These are phyloP conservation scores for Glarea lozoyensis DNA, from an alignment of 495 filamentous ascomycete genomes.

Conservation along the genomic window DNA sequence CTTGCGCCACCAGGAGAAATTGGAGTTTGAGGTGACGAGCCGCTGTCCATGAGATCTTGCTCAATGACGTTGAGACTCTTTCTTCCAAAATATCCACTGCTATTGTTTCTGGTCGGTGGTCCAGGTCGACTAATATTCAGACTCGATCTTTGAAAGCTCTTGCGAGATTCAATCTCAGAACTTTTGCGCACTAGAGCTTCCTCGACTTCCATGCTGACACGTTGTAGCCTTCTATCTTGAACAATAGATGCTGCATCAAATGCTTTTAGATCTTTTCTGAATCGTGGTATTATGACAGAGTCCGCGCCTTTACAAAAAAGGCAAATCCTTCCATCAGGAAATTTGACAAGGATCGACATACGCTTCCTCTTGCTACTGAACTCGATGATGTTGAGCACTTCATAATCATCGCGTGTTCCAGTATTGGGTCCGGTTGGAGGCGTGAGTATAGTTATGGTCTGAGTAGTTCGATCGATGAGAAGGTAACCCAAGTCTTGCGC, in stretches of 20 bases:
- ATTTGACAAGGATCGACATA: conserved; percentile 83
- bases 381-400: conserved; percentile 84
- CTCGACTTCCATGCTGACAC: too few relatives aligned
- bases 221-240: neutral
- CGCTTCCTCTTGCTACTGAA: conserved; percentile 85
- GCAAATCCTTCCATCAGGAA: conserved; percentile 75
- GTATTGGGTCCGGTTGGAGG: conserved; percentile 9
- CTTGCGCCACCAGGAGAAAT: too few relatives aligned
- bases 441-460: conserved; percentile 34
- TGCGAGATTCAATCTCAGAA: neutral
- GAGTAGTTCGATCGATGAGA: conserved; percentile 53
- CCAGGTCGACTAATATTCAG: neutral
- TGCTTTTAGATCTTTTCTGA: conserved; percentile 63
- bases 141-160: neutral
- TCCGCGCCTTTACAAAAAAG: conserved; percentile 89
- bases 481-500: conserved; percentile 80
- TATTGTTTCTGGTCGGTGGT: too few relatives aligned
- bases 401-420: conserved; percentile 48
- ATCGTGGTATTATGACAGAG: conserved; percentile 59
- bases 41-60: too few relatives aligned
- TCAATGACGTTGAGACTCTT: too few relatives aligned
- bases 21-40: too few relatives aligned
- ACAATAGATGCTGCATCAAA: conserved; percentile 50
- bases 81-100: too few relatives aligned
- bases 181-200: neutral